phyloP scores from a whole-genome alignment of 129 eudicot species.

The Pulicaria dysenterica region DNA sequence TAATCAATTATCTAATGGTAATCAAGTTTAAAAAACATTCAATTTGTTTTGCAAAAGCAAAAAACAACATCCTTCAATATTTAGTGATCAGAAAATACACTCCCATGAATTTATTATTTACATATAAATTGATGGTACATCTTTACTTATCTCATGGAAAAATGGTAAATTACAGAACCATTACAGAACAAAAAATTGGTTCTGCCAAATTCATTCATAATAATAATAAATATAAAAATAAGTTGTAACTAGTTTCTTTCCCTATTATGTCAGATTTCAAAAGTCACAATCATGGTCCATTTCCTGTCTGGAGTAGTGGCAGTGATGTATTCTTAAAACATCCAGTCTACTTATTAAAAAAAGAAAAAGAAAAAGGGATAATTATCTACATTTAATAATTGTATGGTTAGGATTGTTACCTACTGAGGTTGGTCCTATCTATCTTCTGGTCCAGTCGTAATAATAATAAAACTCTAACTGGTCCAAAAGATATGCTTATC shows the following conservation, averaged over 20 bases:
- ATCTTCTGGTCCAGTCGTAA: slow-evolving; percentile 36
- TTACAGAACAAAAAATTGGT: neutral
- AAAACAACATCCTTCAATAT: too few relatives aligned
- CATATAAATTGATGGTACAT: too few relatives aligned
- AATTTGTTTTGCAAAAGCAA: too few relatives aligned
- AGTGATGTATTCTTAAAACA: slow-evolving; percentile 35
- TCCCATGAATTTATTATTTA: too few relatives aligned
- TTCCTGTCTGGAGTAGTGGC: slow-evolving; percentile 34
- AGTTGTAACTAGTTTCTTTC: slow-evolving; percentile 10
- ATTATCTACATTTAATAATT: slow-evolving; percentile 23
- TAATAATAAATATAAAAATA: slow-evolving; percentile 12
- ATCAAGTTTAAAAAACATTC: too few relatives aligned
- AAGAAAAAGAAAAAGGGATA: neutral
- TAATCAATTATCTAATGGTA: too few relatives aligned
- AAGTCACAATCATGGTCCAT: slow-evolving; percentile 43
- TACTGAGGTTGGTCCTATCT: slow-evolving; percentile 32
- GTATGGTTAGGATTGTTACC: slow-evolving; percentile 40
- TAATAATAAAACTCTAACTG: slow-evolving; percentile 27
- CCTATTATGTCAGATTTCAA: slow-evolving; percentile 14
- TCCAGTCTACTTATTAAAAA: slow-evolving; percentile 14
- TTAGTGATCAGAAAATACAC: too few relatives aligned
- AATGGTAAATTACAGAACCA: too few relatives aligned
- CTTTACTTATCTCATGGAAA: too few relatives aligned
- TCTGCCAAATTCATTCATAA: slow-evolving; percentile 20
- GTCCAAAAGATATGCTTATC: slow-evolving; percentile 59